Evolutionary conservation across 768 basidiomycete species (phyloP).

Genomic region (Leccinum sublutescens): DNA sequence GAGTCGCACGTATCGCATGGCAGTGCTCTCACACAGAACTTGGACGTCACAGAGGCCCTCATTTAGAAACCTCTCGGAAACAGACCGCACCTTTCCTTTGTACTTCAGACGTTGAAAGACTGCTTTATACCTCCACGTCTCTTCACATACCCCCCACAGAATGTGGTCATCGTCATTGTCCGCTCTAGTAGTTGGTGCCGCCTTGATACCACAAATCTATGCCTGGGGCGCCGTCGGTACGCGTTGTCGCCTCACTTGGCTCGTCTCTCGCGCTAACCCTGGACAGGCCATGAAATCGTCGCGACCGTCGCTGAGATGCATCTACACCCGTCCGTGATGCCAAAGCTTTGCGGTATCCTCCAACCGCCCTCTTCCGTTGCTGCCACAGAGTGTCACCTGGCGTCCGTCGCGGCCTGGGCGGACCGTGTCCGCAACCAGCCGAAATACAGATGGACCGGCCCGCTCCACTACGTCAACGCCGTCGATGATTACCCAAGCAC

Average conservation of each 20-base stretch:
- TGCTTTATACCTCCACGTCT: conserved; percentile 2
- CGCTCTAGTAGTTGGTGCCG: conserved; percentile 15
- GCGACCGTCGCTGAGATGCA: conserved; percentile 95
- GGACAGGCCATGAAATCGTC: conserved; percentile 84
- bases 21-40: too few species aligned
- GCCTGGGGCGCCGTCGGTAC: conserved; percentile 44
- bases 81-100: background rate
- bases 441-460: conserved; percentile 67
- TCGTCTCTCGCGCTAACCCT: background rate
- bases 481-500: conserved; percentile 75
- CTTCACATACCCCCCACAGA: conserved; percentile 13
- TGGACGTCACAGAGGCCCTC: background rate
- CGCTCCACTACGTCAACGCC: conserved; percentile 75
- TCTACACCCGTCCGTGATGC: conserved; percentile 69
- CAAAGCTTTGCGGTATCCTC: conserved; percentile 70
- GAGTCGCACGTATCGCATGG: too few species aligned
- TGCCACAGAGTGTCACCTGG: conserved; percentile 65
- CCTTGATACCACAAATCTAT: conserved; percentile 25
- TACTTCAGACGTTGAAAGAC: background rate
- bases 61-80: conserved; percentile 14
- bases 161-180: conserved; percentile 19
- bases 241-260: background rate
- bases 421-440: conserved; percentile 56
- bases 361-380: conserved; percentile 28
- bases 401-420: conserved; percentile 87